These are phyloP conservation scores for Claviceps africana DNA, from an alignment of 2,329 filamentous ascomycete species.

Conservation along the genomic window DNA sequence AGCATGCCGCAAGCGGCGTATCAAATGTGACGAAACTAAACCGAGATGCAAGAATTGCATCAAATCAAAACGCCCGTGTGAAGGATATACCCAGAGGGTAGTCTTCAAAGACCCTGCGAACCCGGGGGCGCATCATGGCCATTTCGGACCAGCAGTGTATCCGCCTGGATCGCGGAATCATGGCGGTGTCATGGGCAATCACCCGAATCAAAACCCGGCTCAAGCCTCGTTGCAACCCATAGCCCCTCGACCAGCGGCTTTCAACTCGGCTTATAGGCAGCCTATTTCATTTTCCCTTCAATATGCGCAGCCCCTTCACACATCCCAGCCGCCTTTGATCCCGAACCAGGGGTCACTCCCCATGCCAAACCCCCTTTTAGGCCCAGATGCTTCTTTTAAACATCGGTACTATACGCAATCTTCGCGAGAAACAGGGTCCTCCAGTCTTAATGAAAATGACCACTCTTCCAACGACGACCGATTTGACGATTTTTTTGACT, in stretches of 20 bases:
- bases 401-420: conserved; percentile 1
- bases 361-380: conserved; percentile 11
- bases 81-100: conserved; percentile 70
- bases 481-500: background rate
- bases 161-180: conserved; percentile 24
- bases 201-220: conserved; percentile 22
- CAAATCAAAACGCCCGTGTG: conserved; percentile 72
- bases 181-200: conserved; percentile 9
- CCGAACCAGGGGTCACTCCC: conserved; percentile 3
- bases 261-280: conserved; percentile 10
- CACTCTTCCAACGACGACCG: conserved; percentile 5
- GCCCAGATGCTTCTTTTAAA: conserved; percentile 1
- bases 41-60: conserved; percentile 73
- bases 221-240: conserved; percentile 28
- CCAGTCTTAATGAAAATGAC: conserved; percentile 4
- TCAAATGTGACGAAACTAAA: conserved; percentile 89
- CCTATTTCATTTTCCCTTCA: conserved; percentile 4
- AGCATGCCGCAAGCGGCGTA: conserved; percentile 87
- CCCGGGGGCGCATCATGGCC: conserved; percentile 26
- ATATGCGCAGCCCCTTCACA: conserved; percentile 1
- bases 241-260: conserved; percentile 35
- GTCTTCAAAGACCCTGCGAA: conserved; percentile 56
- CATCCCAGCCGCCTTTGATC: conserved; percentile 1
- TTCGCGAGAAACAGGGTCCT: background rate
- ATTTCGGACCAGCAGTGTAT: conserved; percentile 28